These are phyloP conservation scores for Lactifluus piperatus DNA, from an alignment of 768 basidiomycete species.

Conservation along the genomic window DNA sequence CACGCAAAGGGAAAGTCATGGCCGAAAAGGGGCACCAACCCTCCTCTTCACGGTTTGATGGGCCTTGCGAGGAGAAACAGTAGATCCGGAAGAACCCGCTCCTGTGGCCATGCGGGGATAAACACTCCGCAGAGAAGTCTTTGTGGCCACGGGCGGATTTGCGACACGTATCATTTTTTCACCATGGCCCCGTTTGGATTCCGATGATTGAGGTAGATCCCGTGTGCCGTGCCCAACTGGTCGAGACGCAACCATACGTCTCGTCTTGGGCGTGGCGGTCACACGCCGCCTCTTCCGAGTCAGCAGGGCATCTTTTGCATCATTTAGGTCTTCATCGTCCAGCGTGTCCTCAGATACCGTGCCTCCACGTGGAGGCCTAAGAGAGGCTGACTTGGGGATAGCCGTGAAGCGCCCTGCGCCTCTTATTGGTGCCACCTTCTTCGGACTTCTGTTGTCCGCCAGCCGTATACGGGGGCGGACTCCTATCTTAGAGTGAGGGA, in stretches of 20 bases:
- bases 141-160: conserved; percentile 5
- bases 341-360: conserved; percentile 18
- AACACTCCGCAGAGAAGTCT: conserved; percentile 9
- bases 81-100: neutral
- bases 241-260: neutral
- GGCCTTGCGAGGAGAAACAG: neutral
- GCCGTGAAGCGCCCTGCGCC: conserved; percentile 2
- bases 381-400: conserved; percentile 4
- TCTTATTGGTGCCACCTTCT: neutral
- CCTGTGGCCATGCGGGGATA: conserved; percentile 6
- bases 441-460: conserved; percentile 2
- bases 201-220: neutral
- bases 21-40: neutral
- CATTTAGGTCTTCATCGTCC: conserved; percentile 13
- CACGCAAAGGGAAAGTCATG: conserved; percentile 1
- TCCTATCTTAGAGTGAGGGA: conserved; percentile 16
- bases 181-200: neutral
- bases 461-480: conserved; percentile 6
- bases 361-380: neutral
- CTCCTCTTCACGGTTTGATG: conserved; percentile 3
- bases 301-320: neutral
- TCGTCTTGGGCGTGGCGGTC: neutral
- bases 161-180: neutral
- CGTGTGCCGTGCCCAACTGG: neutral
- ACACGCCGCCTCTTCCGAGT: conserved; percentile 17